Evolutionary conservation across 2,329 filamentous ascomycete genomes (phyloP).

Genomic region (Thermothelomyces thermophilus): DNA sequence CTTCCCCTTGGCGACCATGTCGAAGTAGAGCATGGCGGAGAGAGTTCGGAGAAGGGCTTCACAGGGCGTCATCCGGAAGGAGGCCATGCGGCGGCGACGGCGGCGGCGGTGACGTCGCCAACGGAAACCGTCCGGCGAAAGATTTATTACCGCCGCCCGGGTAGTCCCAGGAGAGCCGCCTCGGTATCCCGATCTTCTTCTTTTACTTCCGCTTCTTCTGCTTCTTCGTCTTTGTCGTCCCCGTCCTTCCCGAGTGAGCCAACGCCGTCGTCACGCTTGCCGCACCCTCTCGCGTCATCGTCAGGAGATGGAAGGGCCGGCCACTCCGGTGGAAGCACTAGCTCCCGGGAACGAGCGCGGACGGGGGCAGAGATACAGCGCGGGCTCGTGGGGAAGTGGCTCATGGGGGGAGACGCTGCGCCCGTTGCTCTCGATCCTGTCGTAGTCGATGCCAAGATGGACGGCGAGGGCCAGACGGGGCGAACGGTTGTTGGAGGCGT

Average conservation of each 20-base stretch:
- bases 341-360: background rate
- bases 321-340: background rate
- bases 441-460: background rate
- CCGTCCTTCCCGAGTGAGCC: background rate
- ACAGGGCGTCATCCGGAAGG: no score
- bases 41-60: no score
- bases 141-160: background rate
- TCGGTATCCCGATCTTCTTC: background rate
- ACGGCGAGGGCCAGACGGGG: no score
- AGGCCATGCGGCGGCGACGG: no score
- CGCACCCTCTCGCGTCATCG: no score
- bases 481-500: background rate
- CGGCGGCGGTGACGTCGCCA: background rate
- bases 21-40: no score
- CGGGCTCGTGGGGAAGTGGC: background rate
- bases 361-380: background rate
- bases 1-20: no score
- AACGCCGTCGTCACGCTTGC: background rate
- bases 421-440: background rate
- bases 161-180: background rate
- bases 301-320: background rate
- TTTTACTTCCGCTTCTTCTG: background rate
- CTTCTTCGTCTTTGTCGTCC: background rate
- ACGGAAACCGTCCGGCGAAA: background rate
- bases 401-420: background rate